These are phyloP conservation scores for Aspergillus pseudonomiae DNA, from an alignment of 2,329 filamentous ascomycete species.

Conservation along the genomic window DNA sequence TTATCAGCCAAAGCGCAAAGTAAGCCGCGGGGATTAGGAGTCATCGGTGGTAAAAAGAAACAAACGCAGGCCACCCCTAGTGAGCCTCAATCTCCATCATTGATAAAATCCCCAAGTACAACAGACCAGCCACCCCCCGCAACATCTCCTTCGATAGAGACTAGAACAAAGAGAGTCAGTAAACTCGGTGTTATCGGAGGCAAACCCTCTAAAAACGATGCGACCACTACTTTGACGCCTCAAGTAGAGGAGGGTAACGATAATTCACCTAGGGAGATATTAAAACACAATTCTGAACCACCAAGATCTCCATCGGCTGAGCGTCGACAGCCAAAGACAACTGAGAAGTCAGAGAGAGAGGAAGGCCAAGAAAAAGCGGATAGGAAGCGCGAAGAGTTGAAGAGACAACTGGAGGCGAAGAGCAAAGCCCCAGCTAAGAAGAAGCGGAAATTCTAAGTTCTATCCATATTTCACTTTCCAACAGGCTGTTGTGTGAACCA, in stretches of 20 bases:
- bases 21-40: conserved; percentile 29
- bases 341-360: conserved; percentile 16
- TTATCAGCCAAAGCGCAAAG: conserved; percentile 13
- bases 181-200: conserved; percentile 43
- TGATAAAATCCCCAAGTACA: not conserved
- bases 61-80: conserved; percentile 10
- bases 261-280: not conserved
- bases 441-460: conserved; percentile 55
- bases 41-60: conserved; percentile 37
- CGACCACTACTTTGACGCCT: conserved; percentile 7
- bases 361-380: conserved; percentile 56
- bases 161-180: conserved; percentile 11
- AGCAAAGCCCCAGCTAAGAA: conserved; percentile 59
- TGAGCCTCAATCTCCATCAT: conserved; percentile 4
- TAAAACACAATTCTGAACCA: conserved; percentile 5
- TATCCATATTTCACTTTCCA: not conserved
- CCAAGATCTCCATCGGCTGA: not conserved
- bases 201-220: conserved; percentile 19
- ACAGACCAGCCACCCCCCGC: not conserved
- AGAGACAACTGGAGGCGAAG: conserved; percentile 55
- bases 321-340: conserved; percentile 7
- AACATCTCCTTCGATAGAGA: not conserved
- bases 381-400: conserved; percentile 59
- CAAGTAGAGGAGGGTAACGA: not conserved
- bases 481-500: not conserved